phyloP scores from a whole-genome alignment of 2,329 filamentous ascomycete species.

The Zalaria obscura region DNA sequence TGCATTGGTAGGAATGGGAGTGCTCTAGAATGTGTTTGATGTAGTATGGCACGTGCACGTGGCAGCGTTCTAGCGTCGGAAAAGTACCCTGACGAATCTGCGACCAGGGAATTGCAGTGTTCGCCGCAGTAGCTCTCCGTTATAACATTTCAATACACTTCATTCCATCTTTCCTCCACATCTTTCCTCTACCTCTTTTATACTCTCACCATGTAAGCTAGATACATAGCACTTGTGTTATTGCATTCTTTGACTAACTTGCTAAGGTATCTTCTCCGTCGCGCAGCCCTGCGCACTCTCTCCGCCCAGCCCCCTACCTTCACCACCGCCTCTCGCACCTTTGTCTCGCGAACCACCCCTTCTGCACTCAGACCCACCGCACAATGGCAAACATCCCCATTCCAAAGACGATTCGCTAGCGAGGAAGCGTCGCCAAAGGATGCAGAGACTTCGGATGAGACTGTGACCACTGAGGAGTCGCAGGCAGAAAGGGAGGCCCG shows the following conservation, averaged over 20 bases:
- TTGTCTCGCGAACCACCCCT: constrained; percentile 21
- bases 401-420: constrained; percentile 35
- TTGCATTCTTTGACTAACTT: background rate
- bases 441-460: constrained; percentile 20
- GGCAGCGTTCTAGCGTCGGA: too few relatives aligned
- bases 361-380: constrained; percentile 21
- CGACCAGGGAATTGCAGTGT: too few relatives aligned
- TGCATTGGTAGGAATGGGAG: too few relatives aligned
- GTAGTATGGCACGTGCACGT: too few relatives aligned
- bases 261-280: constrained; percentile 44
- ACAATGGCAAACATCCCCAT: constrained; percentile 22
- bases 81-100: too few relatives aligned
- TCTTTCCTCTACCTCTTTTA: too few relatives aligned
- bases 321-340: constrained; percentile 26
- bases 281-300: constrained; percentile 41
- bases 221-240: background rate
- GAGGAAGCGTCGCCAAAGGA: constrained; percentile 22
- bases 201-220: background rate
- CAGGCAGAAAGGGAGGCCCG: constrained; percentile 14
- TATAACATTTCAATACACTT: too few relatives aligned
- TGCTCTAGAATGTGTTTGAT: too few relatives aligned
- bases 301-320: constrained; percentile 30
- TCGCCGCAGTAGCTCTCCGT: too few relatives aligned
- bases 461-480: constrained; percentile 17
- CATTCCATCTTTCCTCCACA: too few relatives aligned